Percentiles rank a stretch among this genome's conserved stretches.
Conservation (phyloP, 306 rosid genomes). For the Pyrus betulifolia region DNA sequence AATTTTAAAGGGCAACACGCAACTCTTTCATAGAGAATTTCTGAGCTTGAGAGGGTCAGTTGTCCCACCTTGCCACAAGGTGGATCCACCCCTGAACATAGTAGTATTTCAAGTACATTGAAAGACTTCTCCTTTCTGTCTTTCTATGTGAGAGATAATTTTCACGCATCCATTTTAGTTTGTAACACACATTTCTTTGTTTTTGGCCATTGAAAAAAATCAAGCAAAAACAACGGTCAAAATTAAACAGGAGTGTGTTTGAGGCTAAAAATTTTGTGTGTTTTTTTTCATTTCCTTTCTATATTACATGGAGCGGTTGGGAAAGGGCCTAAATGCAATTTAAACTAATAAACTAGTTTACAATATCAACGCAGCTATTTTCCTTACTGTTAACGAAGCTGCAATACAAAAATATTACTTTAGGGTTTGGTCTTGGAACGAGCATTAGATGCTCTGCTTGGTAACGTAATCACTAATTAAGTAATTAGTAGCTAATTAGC, state of each 20-base stretch:
- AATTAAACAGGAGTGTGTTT: background rate
- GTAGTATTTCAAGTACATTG: too few relatives aligned
- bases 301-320: background rate
- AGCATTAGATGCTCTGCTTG: background rate
- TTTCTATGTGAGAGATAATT: background rate
- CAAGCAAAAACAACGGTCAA: too few relatives aligned
- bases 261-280: too few relatives aligned
- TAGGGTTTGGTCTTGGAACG: background rate
- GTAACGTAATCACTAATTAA: background rate
- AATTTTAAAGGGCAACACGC: too few relatives aligned
- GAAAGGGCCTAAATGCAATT: background rate
- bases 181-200: background rate
- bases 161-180: too few relatives aligned
- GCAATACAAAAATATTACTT: background rate
- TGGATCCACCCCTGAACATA: too few relatives aligned
- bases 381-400: slow-evolving; percentile 7
- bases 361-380: slow-evolving; percentile 2
- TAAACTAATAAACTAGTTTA: background rate
- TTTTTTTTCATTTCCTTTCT: too few relatives aligned
- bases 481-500: background rate
- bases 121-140: background rate
- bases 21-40: too few relatives aligned
- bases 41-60: too few relatives aligned
- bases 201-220: background rate
- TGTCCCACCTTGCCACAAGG: too few relatives aligned